Evolutionary conservation across 2,329 filamentous ascomycete species (phyloP), one percentile per base, ranked within the genome.

Genomic region (Ceratocystis variospora): DNA sequence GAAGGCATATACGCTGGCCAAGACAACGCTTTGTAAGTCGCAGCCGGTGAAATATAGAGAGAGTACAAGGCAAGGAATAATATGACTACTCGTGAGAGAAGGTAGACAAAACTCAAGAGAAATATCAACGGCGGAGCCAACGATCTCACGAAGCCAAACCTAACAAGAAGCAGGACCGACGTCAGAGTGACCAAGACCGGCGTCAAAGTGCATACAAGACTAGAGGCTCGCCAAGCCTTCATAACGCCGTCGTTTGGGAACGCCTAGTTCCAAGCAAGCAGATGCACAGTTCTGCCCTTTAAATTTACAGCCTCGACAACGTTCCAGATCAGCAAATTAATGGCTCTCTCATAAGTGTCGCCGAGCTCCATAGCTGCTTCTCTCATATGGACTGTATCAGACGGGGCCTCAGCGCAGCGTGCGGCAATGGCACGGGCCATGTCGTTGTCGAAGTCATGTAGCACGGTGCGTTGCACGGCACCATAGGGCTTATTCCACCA

Each of bases 401-500:
- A 6, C 12, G 6, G 6, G 10, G 50, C 28, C 33, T 55, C 46
- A 4, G 48, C 50, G 22, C 46, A 61, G n/a, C 31, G 22, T 3
- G 46, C 50, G 28, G 48, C 33, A 6, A 65, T 50, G 6, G 33
- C 31, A 7, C 15, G 8, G 5, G 22, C 37, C 25, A 61, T 61
- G 7, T 2, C 50, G 3, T 17, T 37, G 25, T 65, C 53, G 17
- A 45, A 65, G 37, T 65, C 63, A 22, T 65, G 28, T 25, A 61
- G 8, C 3, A 68, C 63, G 28, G 59, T 53, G n/a, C 33, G 46
- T 48, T 66, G 46, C 2, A 66, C 7, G 41, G 50, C 63, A 15
- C 55, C 66, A 44, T 68, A 64, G 6, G 75, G 74, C 66, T 77
- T 77, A 15, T 71, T 61, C 61, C 71, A 69, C 75, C 74, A 77